These are phyloP conservation scores for Tephrocybe sp. DNA, from an alignment of 768 basidiomycete genomes.

Conservation along the genomic window DNA sequence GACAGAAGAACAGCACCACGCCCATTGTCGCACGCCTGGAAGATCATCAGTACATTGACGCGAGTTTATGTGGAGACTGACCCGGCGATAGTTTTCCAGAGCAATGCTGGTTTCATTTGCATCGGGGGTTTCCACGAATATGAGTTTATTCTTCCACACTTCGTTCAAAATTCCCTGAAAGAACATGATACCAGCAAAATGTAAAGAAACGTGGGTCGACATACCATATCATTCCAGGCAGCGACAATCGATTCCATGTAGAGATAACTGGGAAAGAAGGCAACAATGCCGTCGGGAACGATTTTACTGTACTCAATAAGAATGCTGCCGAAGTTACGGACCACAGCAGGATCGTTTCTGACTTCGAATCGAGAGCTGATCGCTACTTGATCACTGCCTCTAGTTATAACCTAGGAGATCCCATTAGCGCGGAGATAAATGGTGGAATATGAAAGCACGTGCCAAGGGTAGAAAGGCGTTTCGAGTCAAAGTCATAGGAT, in stretches of 20 bases:
- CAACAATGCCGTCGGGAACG: constrained; percentile 97
- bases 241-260: constrained; percentile 99
- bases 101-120: constrained; percentile 99
- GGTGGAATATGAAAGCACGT: constrained; percentile 23
- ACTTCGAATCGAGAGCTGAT: constrained; percentile 99
- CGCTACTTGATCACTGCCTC: constrained; percentile 97
- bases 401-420: constrained; percentile 80
- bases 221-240: constrained; percentile 99
- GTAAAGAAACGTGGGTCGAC: background rate
- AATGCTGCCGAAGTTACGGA: constrained; percentile 98
- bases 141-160: constrained; percentile 99
- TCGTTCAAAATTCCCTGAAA: constrained; percentile 94
- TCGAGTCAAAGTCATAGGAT: constrained; percentile 95
- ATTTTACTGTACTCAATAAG: constrained; percentile 97
- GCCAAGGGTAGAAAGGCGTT: constrained; percentile 97
- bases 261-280: constrained; percentile 98
- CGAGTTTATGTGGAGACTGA: constrained; percentile 30
- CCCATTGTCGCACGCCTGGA: constrained; percentile 96
- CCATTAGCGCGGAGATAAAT: background rate
- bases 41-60: constrained; percentile 3
- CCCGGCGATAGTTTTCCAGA: constrained; percentile 94
- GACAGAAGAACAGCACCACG: constrained; percentile 95
- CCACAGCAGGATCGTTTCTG: constrained; percentile 97
- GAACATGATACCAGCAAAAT: no score
- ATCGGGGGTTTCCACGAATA: constrained; percentile 99